Evolutionary conservation across 768 basidiomycete genomes (phyloP).

Genomic region (Russula compacta): DNA sequence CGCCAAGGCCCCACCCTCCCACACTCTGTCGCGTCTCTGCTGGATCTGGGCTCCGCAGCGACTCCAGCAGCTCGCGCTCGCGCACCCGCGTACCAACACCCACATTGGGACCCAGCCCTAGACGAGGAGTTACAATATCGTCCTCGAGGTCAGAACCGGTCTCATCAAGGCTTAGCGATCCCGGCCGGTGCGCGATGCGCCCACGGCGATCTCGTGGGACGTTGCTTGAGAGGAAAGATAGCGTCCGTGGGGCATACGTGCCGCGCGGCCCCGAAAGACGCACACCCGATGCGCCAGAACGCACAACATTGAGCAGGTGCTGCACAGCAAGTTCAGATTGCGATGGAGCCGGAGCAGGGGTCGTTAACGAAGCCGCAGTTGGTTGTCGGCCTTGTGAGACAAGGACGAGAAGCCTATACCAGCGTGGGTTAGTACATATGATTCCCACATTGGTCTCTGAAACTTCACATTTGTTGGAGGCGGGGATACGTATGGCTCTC

Average conservation of each 20-base stretch:
- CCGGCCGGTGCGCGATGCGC: conserved; percentile 48
- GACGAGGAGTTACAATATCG: conserved; percentile 13
- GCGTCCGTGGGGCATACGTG: conserved; percentile 33
- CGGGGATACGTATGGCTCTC: conserved; percentile 54
- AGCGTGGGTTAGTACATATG: conserved; percentile 8
- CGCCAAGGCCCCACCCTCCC: conserved; percentile 73
- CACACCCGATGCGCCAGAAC: conserved; percentile 35
- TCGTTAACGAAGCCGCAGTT: conserved; percentile 49
- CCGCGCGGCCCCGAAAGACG: conserved; percentile 17
- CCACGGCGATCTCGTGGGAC: conserved; percentile 72
- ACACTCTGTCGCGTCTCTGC: conserved; percentile 35
- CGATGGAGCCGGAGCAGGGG: conserved; percentile 43
- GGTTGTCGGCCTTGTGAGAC: conserved; percentile 59
- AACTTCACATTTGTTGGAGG: conserved; percentile 67
- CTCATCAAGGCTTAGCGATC: conserved; percentile 1
- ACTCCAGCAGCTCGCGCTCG: conserved; percentile 47
- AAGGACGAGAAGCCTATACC: conserved; percentile 59
- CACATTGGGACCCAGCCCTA: not conserved
- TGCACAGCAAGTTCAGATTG: conserved; percentile 59
- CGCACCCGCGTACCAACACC: conserved; percentile 37
- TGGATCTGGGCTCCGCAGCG: conserved; percentile 31
- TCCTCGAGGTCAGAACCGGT: conserved; percentile 24
- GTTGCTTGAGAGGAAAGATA: conserved; percentile 65
- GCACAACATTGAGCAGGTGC: conserved; percentile 56
- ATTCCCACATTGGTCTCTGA: not conserved